phyloP scores from a whole-genome alignment of 164 flowering plant species.

The Chloranthus sessilifolius region DNA sequence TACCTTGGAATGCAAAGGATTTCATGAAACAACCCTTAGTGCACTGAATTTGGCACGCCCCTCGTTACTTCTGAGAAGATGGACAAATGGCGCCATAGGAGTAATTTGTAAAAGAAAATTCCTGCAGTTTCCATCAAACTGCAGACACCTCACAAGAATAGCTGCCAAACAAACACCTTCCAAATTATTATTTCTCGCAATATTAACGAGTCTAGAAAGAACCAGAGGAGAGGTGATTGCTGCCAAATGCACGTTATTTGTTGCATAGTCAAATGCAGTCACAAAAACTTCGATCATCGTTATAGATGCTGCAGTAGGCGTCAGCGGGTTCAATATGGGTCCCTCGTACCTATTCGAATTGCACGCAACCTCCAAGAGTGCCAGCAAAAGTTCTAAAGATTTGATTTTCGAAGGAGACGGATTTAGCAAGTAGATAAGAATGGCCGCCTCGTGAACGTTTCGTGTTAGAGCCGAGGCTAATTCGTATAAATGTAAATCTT shows the following conservation, averaged over 20 bases:
- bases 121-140: slow-evolving; percentile 62
- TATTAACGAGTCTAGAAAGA: slow-evolving; percentile 42
- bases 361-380: slow-evolving; percentile 53
- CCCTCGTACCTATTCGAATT: slow-evolving; percentile 26
- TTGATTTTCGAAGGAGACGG: slow-evolving; percentile 65
- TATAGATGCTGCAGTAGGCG: slow-evolving; percentile 64
- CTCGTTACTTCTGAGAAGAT: slow-evolving; percentile 46
- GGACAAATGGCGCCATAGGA: slow-evolving; percentile 45
- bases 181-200: slow-evolving; percentile 25
- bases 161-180: slow-evolving; percentile 45
- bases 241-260: slow-evolving; percentile 47
- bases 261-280: slow-evolving; percentile 52
- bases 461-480: slow-evolving; percentile 56
- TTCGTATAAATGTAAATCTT: slow-evolving; percentile 42
- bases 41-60: slow-evolving; percentile 39
- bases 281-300: slow-evolving; percentile 66
- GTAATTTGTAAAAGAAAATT: slow-evolving; percentile 33
- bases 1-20: slow-evolving; percentile 68
- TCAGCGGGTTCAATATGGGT: slow-evolving; percentile 25
- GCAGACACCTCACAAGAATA: slow-evolving; percentile 62
- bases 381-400: slow-evolving; percentile 55
- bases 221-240: slow-evolving; percentile 48
- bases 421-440: slow-evolving; percentile 54
- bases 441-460: slow-evolving; percentile 67
- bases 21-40: slow-evolving; percentile 64